Base-by-base conservation (phyloP, 2,329 filamentous ascomycete species). In the Calonectria pteridis region DNA sequence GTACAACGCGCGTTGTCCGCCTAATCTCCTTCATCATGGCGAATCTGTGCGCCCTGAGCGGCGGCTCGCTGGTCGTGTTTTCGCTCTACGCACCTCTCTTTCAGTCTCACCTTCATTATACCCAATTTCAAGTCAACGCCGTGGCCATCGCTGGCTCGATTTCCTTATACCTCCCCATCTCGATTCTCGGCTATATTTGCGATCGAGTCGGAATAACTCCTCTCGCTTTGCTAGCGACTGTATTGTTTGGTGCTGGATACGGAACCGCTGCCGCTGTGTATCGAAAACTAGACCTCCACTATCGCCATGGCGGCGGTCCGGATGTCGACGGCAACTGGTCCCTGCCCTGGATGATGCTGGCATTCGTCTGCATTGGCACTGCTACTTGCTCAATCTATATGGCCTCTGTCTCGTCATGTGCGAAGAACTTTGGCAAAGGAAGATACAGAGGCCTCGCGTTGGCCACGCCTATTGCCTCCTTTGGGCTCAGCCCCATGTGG, bases 401-500 rank as follows among this genome's bases (percentile, higher is more conserved):
- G 70, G 91, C 93, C 65, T 93, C 95, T 2, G 93, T 99, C n/a
- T 96, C 96, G 9, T 98, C 96, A 0, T 98, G 95, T 82, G 97
- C 97, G 43, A 99, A 99, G 91, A 99, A 98, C 86, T 99, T 98
- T 85, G 96, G 96, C 63, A 92, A 94, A 74, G 95, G 95, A 5
- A 94, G 93, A 81, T 93, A 97, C 81, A 94, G 96, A 80, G 97
- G 97, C 0, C 86, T 99, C 65, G 96, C 97, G 73, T 89, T 99
- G 69, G 96, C 96, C 1, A 89, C 95, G 73, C 97, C 97, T 1
- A 98, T 98, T 83, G 95, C 97, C 0, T 93, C 94, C 9, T 98
- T 98, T 83, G 97, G 97, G 0, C 85, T 99, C 71, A 98, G 96
- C 81, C 95, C 96, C 62, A 96, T 99, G 94, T 98, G 97, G 94